Evolutionary conservation across 139 green algal species (phyloP).

Genomic region (Dunaliella primolecta): DNA sequence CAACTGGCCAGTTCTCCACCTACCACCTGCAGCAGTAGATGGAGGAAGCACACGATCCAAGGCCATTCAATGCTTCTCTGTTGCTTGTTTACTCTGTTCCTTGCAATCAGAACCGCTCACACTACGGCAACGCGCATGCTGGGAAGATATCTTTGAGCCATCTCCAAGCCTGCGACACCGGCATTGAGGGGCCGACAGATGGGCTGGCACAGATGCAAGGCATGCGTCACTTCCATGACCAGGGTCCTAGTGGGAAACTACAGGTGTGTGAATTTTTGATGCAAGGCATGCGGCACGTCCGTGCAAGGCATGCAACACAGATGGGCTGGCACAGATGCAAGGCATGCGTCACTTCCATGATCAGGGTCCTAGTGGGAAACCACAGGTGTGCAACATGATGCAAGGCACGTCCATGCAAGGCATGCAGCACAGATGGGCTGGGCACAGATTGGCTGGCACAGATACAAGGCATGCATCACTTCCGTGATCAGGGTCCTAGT

Average conservation of each 20-base stretch:
- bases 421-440: too few species aligned
- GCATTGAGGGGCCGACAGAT: neutral
- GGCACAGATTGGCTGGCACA: too few species aligned
- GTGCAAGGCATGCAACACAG: too few species aligned
- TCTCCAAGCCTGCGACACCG: neutral
- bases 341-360: neutral
- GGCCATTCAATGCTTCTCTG: too few species aligned
- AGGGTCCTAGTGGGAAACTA: neutral
- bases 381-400: neutral
- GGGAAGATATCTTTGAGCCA: neutral
- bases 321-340: neutral
- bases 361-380: neutral
- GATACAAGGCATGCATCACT: too few species aligned
- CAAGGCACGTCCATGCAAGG: too few species aligned
- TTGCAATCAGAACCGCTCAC: neutral
- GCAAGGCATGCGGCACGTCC: too few species aligned
- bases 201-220: neutral
- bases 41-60: too few species aligned
- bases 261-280: neutral
- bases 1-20: too few species aligned
- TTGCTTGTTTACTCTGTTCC: too few species aligned
- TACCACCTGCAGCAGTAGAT: too few species aligned
- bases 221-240: neutral
- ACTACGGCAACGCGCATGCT: neutral
- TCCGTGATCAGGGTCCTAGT: too few species aligned